phyloP scores from a whole-genome alignment of 257 asterid species.

The Solanum virginianum region DNA sequence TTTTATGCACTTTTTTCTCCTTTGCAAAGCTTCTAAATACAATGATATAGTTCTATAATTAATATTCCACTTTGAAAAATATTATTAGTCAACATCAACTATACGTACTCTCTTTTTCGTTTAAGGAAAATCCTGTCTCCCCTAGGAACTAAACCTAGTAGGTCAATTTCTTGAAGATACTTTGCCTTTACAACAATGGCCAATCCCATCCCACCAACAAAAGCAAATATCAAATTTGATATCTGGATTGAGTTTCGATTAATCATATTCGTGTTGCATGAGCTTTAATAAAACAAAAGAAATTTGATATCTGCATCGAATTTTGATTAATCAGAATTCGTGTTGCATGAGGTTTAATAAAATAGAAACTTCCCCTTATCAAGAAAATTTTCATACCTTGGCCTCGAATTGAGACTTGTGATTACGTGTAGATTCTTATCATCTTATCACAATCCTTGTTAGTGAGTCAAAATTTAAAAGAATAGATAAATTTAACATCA shows the following conservation, averaged over 20 bases:
- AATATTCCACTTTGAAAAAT: background rate
- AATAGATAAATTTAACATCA: background rate
- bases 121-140: background rate
- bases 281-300: too few relatives aligned
- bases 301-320: too few relatives aligned
- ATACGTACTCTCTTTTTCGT: background rate
- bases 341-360: fast-evolving
- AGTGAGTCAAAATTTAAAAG: background rate
- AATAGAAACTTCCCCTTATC: too few relatives aligned
- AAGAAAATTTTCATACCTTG: background rate
- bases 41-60: background rate
- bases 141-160: background rate
- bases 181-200: background rate
- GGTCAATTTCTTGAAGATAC: background rate
- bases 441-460: too few relatives aligned
- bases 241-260: too few relatives aligned
- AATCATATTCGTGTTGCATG: too few relatives aligned
- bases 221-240: too few relatives aligned
- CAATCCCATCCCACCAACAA: too few relatives aligned
- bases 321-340: background rate
- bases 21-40: background rate
- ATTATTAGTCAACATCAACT: background rate
- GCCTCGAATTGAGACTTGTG: background rate
- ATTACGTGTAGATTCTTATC: too few relatives aligned
- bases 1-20: background rate